Evolutionary conservation across 305 asterid species (phyloP).

Genomic region (Plantago coronopus): DNA sequence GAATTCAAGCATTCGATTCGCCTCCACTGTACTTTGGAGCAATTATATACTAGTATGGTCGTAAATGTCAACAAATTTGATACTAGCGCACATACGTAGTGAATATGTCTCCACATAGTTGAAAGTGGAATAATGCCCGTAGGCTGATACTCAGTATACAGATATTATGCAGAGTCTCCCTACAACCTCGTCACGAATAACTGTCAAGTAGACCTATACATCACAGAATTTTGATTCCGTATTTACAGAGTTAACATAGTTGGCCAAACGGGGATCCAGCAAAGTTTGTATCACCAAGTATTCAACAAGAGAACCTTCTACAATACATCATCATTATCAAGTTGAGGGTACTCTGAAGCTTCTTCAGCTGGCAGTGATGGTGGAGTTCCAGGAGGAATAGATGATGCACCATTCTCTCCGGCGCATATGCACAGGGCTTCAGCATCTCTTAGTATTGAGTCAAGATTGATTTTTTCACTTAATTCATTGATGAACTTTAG

Average conservation of each 20-base stretch:
- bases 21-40: too few relatives aligned
- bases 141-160: not conserved
- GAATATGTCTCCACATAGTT: not conserved
- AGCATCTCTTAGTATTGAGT: slow-evolving; percentile 76
- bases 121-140: not conserved
- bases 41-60: too few relatives aligned
- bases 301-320: slow-evolving; percentile 24
- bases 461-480: slow-evolving; percentile 82
- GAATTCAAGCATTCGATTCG: too few relatives aligned
- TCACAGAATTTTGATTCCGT: not conserved
- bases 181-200: not conserved
- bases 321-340: slow-evolving; percentile 66
- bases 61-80: too few relatives aligned
- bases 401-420: slow-evolving; percentile 89
- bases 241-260: not conserved
- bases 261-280: not conserved
- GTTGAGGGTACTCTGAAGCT: slow-evolving; percentile 62
- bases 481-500: slow-evolving; percentile 86
- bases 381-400: slow-evolving; percentile 95
- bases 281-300: not conserved
- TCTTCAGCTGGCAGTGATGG: slow-evolving; percentile 81
- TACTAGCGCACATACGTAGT: not conserved
- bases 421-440: slow-evolving; percentile 93
- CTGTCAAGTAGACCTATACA: not conserved
- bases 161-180: not conserved